Conservation (phyloP, 192 early-diverging fungal species). For the Backusella macrospora region DNA sequence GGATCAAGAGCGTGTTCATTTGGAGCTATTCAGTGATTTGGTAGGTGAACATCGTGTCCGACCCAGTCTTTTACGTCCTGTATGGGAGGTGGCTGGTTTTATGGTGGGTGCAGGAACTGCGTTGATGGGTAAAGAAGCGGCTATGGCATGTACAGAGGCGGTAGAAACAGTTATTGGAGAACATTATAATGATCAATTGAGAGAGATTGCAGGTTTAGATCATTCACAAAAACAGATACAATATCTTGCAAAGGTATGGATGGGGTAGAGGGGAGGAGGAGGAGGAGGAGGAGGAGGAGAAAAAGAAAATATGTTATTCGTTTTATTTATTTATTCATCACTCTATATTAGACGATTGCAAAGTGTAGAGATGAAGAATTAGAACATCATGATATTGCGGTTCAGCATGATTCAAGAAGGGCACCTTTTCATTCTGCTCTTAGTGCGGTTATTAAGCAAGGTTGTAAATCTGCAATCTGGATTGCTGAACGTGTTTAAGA, state of each 20-base stretch:
- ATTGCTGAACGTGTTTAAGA: constrained; percentile 79
- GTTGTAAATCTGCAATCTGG: constrained; percentile 92
- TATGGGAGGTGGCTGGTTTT: constrained; percentile 89
- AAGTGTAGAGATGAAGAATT: constrained; percentile 95
- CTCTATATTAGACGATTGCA: constrained; percentile 78
- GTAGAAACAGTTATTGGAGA: constrained; percentile 96
- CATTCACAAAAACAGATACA: constrained; percentile 63
- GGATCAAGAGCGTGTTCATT: constrained; percentile 90
- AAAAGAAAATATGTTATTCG: too few species aligned
- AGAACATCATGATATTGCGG: constrained; percentile 89
- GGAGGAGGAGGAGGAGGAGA: too few species aligned
- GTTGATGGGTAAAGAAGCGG: constrained; percentile 87
- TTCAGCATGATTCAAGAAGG: constrained; percentile 83
- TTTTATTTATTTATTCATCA: background rate
- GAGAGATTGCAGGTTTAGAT: constrained; percentile 73
- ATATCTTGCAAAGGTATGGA: constrained; percentile 60
- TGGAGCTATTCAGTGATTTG: constrained; percentile 79
- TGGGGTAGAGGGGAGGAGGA: too few species aligned
- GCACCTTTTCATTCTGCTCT: constrained; percentile 80
- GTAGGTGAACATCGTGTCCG: constrained; percentile 78
- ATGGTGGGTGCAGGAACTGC: constrained; percentile 87
- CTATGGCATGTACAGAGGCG: constrained; percentile 99
- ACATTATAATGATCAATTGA: constrained; percentile 95
- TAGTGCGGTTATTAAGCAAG: constrained; percentile 77
- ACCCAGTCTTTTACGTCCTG: constrained; percentile 81